Conservation (phyloP, 1,284 basidiomycete species). For the Irpex lacteus region DNA sequence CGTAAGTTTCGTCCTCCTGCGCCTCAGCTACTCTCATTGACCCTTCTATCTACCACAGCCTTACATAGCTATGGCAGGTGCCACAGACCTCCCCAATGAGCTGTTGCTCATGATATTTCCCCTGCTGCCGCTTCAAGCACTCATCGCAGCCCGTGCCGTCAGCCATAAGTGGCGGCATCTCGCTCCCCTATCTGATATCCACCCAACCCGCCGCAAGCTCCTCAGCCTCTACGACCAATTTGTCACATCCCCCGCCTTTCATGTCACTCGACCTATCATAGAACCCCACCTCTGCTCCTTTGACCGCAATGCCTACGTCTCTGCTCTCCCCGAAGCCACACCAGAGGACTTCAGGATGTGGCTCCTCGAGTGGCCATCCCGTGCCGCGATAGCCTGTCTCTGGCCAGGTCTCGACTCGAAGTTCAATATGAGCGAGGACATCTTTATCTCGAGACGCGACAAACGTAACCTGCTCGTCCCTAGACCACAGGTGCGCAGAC, state of each 20-base stretch:
- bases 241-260: slow-evolving; percentile 11
- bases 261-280: slow-evolving; percentile 9
- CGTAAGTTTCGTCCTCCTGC: background rate
- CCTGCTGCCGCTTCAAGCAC: slow-evolving; percentile 8
- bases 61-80: slow-evolving; percentile 8
- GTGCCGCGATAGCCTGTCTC: slow-evolving; percentile 10
- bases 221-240: slow-evolving; percentile 11
- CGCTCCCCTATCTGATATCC: slow-evolving; percentile 8
- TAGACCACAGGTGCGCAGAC: slow-evolving; percentile 9
- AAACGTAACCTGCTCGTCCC: slow-evolving; percentile 8
- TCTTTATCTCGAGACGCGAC: slow-evolving; percentile 12
- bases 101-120: slow-evolving; percentile 12
- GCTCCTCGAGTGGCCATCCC: slow-evolving; percentile 15
- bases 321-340: slow-evolving; percentile 5
- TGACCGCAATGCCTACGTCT: slow-evolving; percentile 10
- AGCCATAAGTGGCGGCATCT: slow-evolving; percentile 12
- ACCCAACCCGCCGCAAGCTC: slow-evolving; percentile 11
- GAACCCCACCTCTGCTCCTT: slow-evolving; percentile 2
- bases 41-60: background rate
- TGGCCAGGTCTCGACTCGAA: slow-evolving; percentile 13
- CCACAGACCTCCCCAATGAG: slow-evolving; percentile 12
- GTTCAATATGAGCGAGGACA: slow-evolving; percentile 15
- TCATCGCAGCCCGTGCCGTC: slow-evolving; percentile 10
- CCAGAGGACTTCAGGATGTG: slow-evolving; percentile 14
- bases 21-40: background rate